Conservation (phyloP, 768 basidiomycete species). For the Crassisporium funariophilum region DNA sequence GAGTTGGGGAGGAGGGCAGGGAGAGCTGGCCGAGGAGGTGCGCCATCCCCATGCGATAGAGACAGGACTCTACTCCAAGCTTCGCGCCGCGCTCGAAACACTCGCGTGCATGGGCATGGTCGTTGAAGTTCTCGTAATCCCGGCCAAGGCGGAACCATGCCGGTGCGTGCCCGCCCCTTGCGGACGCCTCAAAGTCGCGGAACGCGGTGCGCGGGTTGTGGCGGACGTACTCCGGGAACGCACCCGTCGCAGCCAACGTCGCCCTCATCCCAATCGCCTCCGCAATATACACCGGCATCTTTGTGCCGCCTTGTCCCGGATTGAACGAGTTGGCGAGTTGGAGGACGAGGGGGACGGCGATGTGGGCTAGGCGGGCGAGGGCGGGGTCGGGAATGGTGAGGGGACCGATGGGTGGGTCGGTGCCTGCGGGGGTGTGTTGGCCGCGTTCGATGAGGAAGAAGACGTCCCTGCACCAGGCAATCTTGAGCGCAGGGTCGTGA, state of each 20-base stretch:
- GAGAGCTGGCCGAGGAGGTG: constrained; percentile 86
- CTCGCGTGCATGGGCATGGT: constrained; percentile 70
- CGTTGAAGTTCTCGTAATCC: constrained; percentile 89
- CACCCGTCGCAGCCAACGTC: constrained; percentile 70
- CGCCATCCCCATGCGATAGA: constrained; percentile 93
- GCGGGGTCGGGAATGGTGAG: constrained; percentile 58
- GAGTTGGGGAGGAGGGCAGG: constrained; percentile 50
- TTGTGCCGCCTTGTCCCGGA: constrained; percentile 4
- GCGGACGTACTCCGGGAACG: constrained; percentile 62
- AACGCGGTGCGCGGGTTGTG: constrained; percentile 82
- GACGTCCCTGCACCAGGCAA: constrained; percentile 85
- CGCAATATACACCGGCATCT: constrained; percentile 48
- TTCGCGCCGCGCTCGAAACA: constrained; percentile 87
- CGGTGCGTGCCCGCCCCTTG: constrained; percentile 70
- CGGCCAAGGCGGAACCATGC: constrained; percentile 93
- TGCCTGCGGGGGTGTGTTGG: constrained; percentile 28
- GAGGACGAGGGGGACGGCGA: constrained; percentile 68
- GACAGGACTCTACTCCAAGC: constrained; percentile 73
- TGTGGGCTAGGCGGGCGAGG: constrained; percentile 58
- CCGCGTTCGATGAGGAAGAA: constrained; percentile 70
- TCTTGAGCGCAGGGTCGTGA: constrained; percentile 59
- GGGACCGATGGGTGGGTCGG: constrained; percentile 54
- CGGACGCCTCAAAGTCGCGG: constrained; percentile 85
- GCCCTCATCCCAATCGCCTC: constrained; percentile 81
- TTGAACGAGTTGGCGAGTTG: constrained; percentile 43